These are phyloP conservation scores for Myriosclerotinia curreyana DNA, from an alignment of 2,329 filamentous ascomycete species.

Conservation along the genomic window DNA sequence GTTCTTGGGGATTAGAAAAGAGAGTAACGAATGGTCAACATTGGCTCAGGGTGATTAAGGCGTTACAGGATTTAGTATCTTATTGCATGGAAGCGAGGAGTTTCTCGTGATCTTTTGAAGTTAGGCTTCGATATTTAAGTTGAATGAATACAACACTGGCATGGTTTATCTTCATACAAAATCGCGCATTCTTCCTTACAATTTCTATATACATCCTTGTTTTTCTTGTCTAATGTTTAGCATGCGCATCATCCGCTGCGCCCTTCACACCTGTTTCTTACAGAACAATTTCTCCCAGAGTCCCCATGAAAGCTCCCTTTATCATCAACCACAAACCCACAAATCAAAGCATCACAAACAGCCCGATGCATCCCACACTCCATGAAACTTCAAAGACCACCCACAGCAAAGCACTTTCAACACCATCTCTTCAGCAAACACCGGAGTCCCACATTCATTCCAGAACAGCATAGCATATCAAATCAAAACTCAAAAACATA, in stretches of 20 bases:
- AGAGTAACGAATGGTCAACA: conserved; percentile 4
- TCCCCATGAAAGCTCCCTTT: not conserved
- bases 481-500: not conserved
- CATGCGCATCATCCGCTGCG: not conserved
- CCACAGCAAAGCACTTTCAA: not conserved
- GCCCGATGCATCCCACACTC: not conserved
- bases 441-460: not conserved
- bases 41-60: conserved; percentile 15
- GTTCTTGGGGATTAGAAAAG: conserved; percentile 12
- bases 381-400: not conserved
- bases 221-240: not conserved
- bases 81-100: conserved; percentile 9
- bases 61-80: conserved; percentile 1
- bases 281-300: not conserved
- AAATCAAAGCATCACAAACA: not conserved
- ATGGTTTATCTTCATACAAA: not conserved
- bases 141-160: not conserved
- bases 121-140: conserved; percentile 9
- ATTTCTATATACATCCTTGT: not conserved
- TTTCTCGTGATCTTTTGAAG: conserved; percentile 18
- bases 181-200: not conserved
- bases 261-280: not conserved
- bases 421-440: not conserved
- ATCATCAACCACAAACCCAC: not conserved
- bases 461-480: not conserved